Conservation (phyloP, 2,329 filamentous ascomycete species). For the Aspergillus sp. region DNA sequence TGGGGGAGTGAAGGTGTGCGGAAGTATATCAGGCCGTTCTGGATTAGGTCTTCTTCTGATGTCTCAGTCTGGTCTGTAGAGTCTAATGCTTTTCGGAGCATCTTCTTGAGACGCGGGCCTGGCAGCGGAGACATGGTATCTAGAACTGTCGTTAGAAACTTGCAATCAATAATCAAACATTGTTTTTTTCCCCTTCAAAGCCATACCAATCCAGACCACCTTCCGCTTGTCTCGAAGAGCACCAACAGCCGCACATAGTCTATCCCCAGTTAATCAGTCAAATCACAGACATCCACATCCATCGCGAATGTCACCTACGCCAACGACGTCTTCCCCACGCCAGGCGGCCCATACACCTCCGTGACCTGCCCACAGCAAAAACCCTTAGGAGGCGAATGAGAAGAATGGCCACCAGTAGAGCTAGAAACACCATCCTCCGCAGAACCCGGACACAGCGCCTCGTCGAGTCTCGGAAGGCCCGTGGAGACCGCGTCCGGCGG, state of each 20-base stretch:
- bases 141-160: slow-evolving; percentile 8
- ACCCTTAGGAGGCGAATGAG: slow-evolving; percentile 40
- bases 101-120: slow-evolving; percentile 39
- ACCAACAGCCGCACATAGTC: slow-evolving; percentile 61
- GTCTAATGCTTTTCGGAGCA: slow-evolving; percentile 28
- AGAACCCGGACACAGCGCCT: slow-evolving; percentile 13
- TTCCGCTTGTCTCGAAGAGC: slow-evolving; percentile 52
- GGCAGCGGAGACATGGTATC: slow-evolving; percentile 46
- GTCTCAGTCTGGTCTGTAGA: slow-evolving; percentile 5
- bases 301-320: slow-evolving; percentile 48
- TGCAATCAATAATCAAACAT: no score
- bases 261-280: slow-evolving; percentile 29
- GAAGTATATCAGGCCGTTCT: slow-evolving; percentile 56
- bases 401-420: background rate
- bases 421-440: slow-evolving; percentile 9
- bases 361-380: slow-evolving; percentile 69
- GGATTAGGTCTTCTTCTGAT: slow-evolving; percentile 22
- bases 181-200: background rate
- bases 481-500: slow-evolving; percentile 26
- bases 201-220: slow-evolving; percentile 77
- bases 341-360: slow-evolving; percentile 82
- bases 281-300: slow-evolving; percentile 9
- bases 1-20: slow-evolving; percentile 52
- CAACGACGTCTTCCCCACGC: slow-evolving; percentile 74
- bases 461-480: slow-evolving; percentile 43